Base-by-base conservation (phyloP, 768 basidiomycete species). In the Tulasnella sp. region DNA sequence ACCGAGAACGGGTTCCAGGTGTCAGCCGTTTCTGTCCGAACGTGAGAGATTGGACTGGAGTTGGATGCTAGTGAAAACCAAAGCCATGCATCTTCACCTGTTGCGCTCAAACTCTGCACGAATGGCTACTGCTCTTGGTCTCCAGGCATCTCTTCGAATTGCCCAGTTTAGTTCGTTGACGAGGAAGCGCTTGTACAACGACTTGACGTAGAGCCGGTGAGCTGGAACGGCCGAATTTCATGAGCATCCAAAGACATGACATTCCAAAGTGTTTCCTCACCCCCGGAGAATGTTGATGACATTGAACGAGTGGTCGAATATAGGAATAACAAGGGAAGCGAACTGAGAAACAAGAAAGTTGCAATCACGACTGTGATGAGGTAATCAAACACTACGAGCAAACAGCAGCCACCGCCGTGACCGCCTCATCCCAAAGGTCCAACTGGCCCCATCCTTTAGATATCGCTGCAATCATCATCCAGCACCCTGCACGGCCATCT, bases 91-190 rank as follows among this genome's bases (percentile, higher is more conserved):
- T 75, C 87, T 89, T 80, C 84, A 94, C 95, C 96, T 90, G 89
- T 98, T 96, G 82, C 89, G 87, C 87, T 99, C 97, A 84, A 99
- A 99, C 85, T 95, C 90, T 80, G 96, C 96, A 81, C 97, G 88
- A 81, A 99, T 94, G 85, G 92, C 87, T 83, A 97, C 85, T 18
- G 97, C 96, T 85, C 92, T 90, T 78, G 88, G 89, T 80, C 97
- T 90, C 95, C 95, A 98, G 1, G 95, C 84, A 83, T 96, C 93
- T 77, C 97, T 88, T 79, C 93, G 89, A 82, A 98, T 88, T 71
- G 90, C 91, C 97, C 97, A 99, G 86, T 99, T 92, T 76, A 97
- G 87, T 73, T 94, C 88, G 83, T 98, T 97, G 83, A 89, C 93
- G 80, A 99, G 89, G 82, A 91, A 90, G 48, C 96, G 92, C 83